Base-by-base conservation (phyloP, 192 early-diverging fungal species). In the Piromyces sp. region DNA sequence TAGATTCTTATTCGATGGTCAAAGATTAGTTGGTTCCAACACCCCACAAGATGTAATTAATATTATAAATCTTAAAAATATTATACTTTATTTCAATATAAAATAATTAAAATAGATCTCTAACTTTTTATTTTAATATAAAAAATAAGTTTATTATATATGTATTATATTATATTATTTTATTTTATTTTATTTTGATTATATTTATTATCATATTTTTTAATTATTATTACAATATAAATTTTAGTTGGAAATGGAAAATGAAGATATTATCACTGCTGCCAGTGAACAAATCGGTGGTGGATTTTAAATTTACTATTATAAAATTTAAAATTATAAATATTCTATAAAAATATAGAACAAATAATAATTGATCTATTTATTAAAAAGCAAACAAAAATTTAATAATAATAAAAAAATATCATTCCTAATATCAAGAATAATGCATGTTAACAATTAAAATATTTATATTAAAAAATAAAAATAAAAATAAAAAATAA, bases 241-340 rank as follows among this genome's bases (percentile, higher is more conserved):
- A 81, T 36, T 79, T 28, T 87, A 95, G 94, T 90, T 96, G 29
- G 94, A 94, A 26, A 94, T 98, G 93, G 96, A 98, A 83, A 96
- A 98, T 84, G 95, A 93, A 68, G 97, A 98, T 85, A 88, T 93
- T 4, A 98, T 98, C 85, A 94, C 96, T 84, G 95, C 95, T n/a
- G 94, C 94, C 90, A 94, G 96, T 26, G 91, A 96, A 87, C 97
- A 98, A 84, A 86, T 97, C 58, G 97, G 97, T 79, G 94, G 95
- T n/a, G 19, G 19, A 29, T 80, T 30, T 37, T 68, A 68, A 38
- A 38, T 33, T 33, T 33, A 6, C 31, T 33, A 6, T 6, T 33
- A 33, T 33, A 33, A 51, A 22, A 68, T 68, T 26, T 68, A 68
- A 68, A 68, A 11, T 28, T 26, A n/a, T 11, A 7, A 26, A 6